Conservation (phyloP, 1,139 yeast species). For the Scheffersomyces segobiensis region DNA sequence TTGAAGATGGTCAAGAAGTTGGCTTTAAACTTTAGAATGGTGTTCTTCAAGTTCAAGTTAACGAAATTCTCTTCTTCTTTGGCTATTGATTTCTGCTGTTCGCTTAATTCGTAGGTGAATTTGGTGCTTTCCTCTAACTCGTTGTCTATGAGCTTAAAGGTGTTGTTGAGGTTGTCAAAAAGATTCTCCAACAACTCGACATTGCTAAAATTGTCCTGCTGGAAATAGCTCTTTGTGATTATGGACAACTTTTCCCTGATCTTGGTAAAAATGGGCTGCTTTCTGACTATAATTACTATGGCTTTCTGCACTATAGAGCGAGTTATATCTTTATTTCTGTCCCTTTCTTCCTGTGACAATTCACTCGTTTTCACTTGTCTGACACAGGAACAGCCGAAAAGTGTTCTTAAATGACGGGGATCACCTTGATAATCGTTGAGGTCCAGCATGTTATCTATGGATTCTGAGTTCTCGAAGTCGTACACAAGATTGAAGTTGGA, state of each 20-base stretch:
- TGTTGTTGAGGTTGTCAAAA: constrained; percentile 65
- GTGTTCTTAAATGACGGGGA: constrained; percentile 60
- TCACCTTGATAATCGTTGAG: constrained; percentile 45
- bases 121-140: constrained; percentile 13
- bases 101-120: not conserved
- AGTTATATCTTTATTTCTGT: constrained; percentile 67
- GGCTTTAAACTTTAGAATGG: constrained; percentile 59
- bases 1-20: constrained; percentile 72
- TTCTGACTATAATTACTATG: constrained; percentile 77
- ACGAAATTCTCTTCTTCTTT: constrained; percentile 56
- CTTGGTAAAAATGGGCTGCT: constrained; percentile 83
- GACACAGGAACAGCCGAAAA: constrained; percentile 93
- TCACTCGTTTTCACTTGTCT: constrained; percentile 74
- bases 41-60: constrained; percentile 71
- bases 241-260: constrained; percentile 88
- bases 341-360: constrained; percentile 45
- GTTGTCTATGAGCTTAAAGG: constrained; percentile 28
- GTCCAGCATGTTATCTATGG: constrained; percentile 46
- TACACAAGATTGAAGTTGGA: constrained; percentile 86
- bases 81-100: constrained; percentile 9
- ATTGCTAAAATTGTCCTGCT: constrained; percentile 77
- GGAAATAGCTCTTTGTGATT: constrained; percentile 82
- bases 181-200: constrained; percentile 65
- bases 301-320: constrained; percentile 92
- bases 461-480: constrained; percentile 53